Conservation (phyloP, 345 rosid species). For the Moringa oleifera region DNA sequence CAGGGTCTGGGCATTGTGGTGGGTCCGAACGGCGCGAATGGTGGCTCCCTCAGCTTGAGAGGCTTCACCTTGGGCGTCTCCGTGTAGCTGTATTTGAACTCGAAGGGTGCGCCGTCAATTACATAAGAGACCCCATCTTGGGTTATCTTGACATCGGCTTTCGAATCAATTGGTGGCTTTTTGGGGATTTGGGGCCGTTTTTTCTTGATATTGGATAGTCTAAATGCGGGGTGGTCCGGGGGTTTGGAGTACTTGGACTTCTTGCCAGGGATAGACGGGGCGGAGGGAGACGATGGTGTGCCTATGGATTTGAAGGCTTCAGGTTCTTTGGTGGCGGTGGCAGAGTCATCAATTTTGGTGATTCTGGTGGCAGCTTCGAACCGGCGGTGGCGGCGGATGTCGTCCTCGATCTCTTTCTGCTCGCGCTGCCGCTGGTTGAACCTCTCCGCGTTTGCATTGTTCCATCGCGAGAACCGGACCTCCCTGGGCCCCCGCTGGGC, state of each 20-base stretch:
- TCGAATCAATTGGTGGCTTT: constrained; percentile 25
- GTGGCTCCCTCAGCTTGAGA: constrained; percentile 64
- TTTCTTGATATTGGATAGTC: constrained; percentile 11
- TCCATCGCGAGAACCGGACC: constrained; percentile 70
- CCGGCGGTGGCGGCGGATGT: constrained; percentile 64
- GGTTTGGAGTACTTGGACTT: constrained; percentile 78
- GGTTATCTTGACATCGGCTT: constrained; percentile 40
- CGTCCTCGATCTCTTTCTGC: constrained; percentile 65
- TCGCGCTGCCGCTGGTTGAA: constrained; percentile 60
- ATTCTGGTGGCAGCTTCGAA: constrained; percentile 51
- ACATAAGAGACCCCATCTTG: constrained; percentile 70
- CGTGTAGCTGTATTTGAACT: constrained; percentile 93
- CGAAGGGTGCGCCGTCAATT: constrained; percentile 84
- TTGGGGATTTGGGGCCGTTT: constrained; percentile 23
- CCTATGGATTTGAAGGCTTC: constrained; percentile 53
- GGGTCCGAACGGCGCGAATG: constrained; percentile 85
- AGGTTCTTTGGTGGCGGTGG: constrained; percentile 10
- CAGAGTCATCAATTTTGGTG: constrained; percentile 21
- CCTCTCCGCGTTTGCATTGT: constrained; percentile 61
- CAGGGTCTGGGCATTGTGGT: constrained; percentile 83
- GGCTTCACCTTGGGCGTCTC: constrained; percentile 87
- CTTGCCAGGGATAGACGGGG: constrained; percentile 69
- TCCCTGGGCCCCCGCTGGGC: constrained; percentile 37
- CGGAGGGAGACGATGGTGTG: constrained; percentile 71
- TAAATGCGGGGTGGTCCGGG: constrained; percentile 40